Evolutionary conservation across 106 monocot genomes (phyloP).

Genomic region (Phalaenopsis equestris): DNA sequence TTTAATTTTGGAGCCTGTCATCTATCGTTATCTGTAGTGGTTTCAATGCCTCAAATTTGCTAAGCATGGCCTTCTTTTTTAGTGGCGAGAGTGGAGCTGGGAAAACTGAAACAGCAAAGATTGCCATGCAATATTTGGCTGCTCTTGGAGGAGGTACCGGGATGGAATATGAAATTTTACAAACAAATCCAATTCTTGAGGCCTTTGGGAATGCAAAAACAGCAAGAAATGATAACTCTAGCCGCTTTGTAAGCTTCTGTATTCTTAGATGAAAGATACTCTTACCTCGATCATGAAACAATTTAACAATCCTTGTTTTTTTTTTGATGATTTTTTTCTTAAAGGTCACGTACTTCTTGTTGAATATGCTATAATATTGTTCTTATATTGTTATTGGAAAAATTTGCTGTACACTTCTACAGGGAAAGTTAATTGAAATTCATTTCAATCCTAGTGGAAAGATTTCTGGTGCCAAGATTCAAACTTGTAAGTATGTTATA

Average conservation of each 20-base stretch:
- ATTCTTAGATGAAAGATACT: neutral
- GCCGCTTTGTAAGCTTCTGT: conserved; percentile 83
- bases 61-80: conserved; percentile 8
- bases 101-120: conserved; percentile 99
- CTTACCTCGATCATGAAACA: neutral
- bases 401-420: conserved; percentile 9
- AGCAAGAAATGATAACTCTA: conserved; percentile 89
- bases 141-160: conserved; percentile 94
- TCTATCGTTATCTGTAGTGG: neutral
- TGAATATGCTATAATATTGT: conserved; percentile 6
- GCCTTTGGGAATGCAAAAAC: conserved; percentile 99
- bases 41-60: neutral
- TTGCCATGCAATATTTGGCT: conserved; percentile 99
- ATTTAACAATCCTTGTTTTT: neutral
- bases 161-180: conserved; percentile 93
- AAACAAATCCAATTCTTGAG: conserved; percentile 97
- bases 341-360: neutral
- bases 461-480: conserved; percentile 92
- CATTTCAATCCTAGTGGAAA: conserved; percentile 80
- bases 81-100: conserved; percentile 99
- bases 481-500: conserved; percentile 66
- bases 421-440: conserved; percentile 99
- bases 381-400: neutral
- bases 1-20: neutral
- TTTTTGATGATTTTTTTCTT: neutral